Evolutionary conservation across 345 rosid species (phyloP).

Genomic region (Corchorus olitorius): DNA sequence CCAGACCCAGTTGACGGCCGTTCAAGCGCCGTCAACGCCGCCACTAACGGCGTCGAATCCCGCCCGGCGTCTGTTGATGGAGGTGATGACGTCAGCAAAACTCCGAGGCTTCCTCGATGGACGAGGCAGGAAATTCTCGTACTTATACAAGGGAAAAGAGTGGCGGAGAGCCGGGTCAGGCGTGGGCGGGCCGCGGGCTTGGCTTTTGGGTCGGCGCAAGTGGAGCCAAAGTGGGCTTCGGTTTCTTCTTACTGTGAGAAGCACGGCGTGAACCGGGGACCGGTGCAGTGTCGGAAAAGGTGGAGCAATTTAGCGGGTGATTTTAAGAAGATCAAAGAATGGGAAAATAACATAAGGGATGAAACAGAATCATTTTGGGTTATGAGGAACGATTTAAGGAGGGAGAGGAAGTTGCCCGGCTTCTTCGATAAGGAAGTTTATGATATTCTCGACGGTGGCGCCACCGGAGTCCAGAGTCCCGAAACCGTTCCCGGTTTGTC

Average conservation of each 20-base stretch:
- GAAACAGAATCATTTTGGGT: constrained; percentile 92
- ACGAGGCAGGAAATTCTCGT: constrained; percentile 95
- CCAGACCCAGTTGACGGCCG: constrained; percentile 41
- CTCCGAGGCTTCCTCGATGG: constrained; percentile 94
- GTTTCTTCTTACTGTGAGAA: constrained; percentile 86
- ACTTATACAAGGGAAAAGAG: constrained; percentile 89
- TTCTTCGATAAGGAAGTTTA: constrained; percentile 93
- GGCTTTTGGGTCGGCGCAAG: constrained; percentile 67
- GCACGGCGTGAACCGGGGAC: constrained; percentile 94
- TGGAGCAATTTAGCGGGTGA: constrained; percentile 99
- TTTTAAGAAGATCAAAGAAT: constrained; percentile 90
- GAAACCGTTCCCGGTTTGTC: constrained; percentile 35
- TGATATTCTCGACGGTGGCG: constrained; percentile 73
- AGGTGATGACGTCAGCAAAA: constrained; percentile 62
- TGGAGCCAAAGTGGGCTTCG: constrained; percentile 95
- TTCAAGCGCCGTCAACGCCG: constrained; percentile 53
- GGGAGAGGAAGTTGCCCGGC: constrained; percentile 90
- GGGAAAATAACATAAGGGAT: constrained; percentile 71
- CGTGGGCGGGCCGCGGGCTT: constrained; percentile 71
- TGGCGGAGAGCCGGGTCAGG: constrained; percentile 85
- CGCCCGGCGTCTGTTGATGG: constrained; percentile 41
- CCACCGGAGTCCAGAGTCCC: constrained; percentile 30
- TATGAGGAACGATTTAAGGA: constrained; percentile 85
- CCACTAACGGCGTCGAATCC: constrained; percentile 42
- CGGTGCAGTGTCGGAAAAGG: constrained; percentile 97